These are phyloP conservation scores for Raphidocelis subcapitata DNA, from an alignment of 139 green algal species.

Conservation along the genomic window DNA sequence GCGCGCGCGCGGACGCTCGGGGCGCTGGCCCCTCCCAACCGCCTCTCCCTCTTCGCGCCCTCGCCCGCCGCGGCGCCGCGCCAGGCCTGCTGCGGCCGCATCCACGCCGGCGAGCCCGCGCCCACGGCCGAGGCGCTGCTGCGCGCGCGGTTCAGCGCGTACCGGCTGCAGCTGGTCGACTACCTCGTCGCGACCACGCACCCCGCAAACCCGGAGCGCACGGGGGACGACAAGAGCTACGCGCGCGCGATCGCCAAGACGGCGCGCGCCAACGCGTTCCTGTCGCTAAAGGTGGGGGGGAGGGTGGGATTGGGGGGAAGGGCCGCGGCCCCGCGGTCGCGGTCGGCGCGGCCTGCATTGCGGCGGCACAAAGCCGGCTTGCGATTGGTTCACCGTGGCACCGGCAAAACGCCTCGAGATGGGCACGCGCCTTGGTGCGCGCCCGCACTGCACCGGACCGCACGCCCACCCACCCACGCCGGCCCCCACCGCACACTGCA, in stretches of 20 bases:
- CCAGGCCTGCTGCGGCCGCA: constrained; percentile 8
- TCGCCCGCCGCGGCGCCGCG: not conserved
- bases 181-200: constrained; percentile 21
- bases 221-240: constrained; percentile 6
- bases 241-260: not conserved
- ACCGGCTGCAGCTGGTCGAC: constrained; percentile 3
- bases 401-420: too few relatives aligned
- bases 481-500: too few relatives aligned
- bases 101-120: not conserved
- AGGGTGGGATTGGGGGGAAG: too few relatives aligned
- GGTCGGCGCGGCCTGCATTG: too few relatives aligned
- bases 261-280: not conserved
- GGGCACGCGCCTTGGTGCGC: too few relatives aligned
- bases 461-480: too few relatives aligned
- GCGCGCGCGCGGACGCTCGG: not conserved
- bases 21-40: not conserved
- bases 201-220: constrained; percentile 18
- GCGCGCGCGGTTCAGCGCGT: constrained; percentile 12
- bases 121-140: constrained; percentile 12
- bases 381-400: too few relatives aligned
- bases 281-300: not conserved
- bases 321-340: too few relatives aligned
- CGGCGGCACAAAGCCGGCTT: too few relatives aligned
- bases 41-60: not conserved
- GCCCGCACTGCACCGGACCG: too few relatives aligned